phyloP scores from a whole-genome alignment of 2,329 filamentous ascomycete genomes.

The Exophiala calicioides region DNA sequence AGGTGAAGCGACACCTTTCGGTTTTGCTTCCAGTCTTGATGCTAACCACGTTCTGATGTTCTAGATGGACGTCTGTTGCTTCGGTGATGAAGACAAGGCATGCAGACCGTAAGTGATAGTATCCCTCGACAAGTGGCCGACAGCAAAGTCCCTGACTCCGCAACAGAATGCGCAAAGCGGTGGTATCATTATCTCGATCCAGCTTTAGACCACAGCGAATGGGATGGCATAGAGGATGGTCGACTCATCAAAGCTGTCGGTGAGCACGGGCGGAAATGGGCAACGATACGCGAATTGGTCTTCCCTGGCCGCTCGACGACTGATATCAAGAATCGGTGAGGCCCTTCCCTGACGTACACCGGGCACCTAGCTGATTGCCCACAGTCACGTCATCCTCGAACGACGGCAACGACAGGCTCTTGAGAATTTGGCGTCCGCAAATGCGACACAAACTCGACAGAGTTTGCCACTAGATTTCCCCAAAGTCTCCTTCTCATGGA shows the following conservation, averaged over 20 bases:
- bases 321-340: constrained; percentile 43
- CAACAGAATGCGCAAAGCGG: constrained; percentile 48
- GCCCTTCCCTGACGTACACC: no score
- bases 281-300: constrained; percentile 39
- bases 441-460: no score
- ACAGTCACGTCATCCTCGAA: no score
- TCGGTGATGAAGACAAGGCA: constrained; percentile 41
- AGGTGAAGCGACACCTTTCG: constrained; percentile 31
- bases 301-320: constrained; percentile 42
- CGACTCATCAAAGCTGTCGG: constrained; percentile 38
- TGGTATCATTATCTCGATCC: constrained; percentile 50
- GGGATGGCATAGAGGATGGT: constrained; percentile 40
- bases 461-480: no score
- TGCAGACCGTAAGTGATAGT: constrained; percentile 40
- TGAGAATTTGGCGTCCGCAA: no score
- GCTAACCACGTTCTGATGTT: background rate
- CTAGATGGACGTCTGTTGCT: constrained; percentile 47
- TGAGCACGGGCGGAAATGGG: constrained; percentile 41
- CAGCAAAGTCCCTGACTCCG: no score
- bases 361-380: no score
- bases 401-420: no score
- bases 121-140: background rate
- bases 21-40: no score
- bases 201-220: constrained; percentile 42
- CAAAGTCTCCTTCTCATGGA: no score